A percentile compares a stretch with the other conserved stretches of the same genome.
These are phyloP conservation scores for Cucurbita maxima DNA, from an alignment of 306 rosid genomes.

Conservation along the genomic window DNA sequence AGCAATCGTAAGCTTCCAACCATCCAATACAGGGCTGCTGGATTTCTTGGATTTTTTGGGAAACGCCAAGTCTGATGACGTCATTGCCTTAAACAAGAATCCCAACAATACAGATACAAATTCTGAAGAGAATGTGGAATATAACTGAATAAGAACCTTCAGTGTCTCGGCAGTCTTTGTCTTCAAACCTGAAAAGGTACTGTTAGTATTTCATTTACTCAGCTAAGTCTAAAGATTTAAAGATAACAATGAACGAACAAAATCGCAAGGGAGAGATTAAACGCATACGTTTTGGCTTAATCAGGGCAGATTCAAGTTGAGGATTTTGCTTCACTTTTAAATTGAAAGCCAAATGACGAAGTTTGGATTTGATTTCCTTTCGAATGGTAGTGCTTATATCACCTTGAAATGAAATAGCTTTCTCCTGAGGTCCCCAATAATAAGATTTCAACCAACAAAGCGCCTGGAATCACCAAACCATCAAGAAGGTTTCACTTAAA, in stretches of 20 bases:
- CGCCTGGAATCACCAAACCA: constrained; percentile 42
- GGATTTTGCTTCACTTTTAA: constrained; percentile 33
- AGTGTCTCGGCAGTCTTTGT: constrained; percentile 32
- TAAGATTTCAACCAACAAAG: constrained; percentile 79
- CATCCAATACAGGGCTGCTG: constrained; percentile 23
- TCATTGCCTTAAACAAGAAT: constrained; percentile 37
- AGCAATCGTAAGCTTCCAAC: constrained; percentile 45
- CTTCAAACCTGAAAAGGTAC: constrained; percentile 45
- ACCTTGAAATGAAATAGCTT: constrained; percentile 69
- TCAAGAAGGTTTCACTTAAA: neutral
- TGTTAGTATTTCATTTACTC: constrained; percentile 5
- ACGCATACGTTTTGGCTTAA: constrained; percentile 48
- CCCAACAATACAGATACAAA: constrained; percentile 56
- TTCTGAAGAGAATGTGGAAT: constrained; percentile 65
- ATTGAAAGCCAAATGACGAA: constrained; percentile 40
- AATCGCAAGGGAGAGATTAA: neutral
- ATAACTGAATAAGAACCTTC: constrained; percentile 48
- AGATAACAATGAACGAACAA: neutral
- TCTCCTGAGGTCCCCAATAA: constrained; percentile 93
- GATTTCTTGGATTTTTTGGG: constrained; percentile 18
- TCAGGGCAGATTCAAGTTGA: constrained; percentile 17
- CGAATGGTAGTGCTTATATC: constrained; percentile 25
- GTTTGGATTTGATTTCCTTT: constrained; percentile 48
- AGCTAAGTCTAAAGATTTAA: neutral
- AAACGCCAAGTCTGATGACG: constrained; percentile 26